phyloP scores from a whole-genome alignment of 495 filamentous ascomycete species.

The Physcia stellaris region DNA sequence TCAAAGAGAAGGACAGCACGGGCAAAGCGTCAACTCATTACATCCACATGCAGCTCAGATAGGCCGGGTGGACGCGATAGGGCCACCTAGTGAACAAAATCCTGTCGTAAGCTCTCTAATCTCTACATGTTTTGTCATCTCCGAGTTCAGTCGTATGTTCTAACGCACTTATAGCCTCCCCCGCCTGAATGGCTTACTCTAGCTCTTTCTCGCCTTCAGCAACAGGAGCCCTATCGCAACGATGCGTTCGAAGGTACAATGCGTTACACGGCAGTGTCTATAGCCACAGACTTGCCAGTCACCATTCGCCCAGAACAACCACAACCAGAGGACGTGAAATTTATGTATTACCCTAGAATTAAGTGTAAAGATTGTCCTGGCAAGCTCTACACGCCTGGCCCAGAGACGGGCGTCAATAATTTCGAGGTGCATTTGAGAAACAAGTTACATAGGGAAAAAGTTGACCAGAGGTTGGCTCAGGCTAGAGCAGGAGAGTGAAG shows the following conservation, averaged over 20 bases:
- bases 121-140: neutral
- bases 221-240: conserved; percentile 51
- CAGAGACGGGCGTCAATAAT: conserved; percentile 69
- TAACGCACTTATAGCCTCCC: conserved; percentile 58
- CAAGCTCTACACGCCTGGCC: conserved; percentile 82
- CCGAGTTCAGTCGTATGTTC: too few relatives aligned
- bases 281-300: conserved; percentile 42
- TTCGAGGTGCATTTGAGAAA: conserved; percentile 87
- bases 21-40: conserved; percentile 3
- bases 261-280: conserved; percentile 68
- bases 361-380: conserved; percentile 83
- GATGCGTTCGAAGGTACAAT: conserved; percentile 78
- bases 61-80: conserved; percentile 15
- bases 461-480: conserved; percentile 39
- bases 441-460: conserved; percentile 58
- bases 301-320: conserved; percentile 32
- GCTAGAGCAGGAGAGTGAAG: too few relatives aligned
- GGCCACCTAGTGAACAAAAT: conserved; percentile 13
- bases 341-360: conserved; percentile 71
- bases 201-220: conserved; percentile 49
- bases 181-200: conserved; percentile 66
- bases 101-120: conserved; percentile 11
- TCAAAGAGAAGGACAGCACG: neutral
- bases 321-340: conserved; percentile 43
- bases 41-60: conserved; percentile 19